phyloP scores from a whole-genome alignment of 2,329 filamentous ascomycete species.

The Fusarium oligoseptatum region DNA sequence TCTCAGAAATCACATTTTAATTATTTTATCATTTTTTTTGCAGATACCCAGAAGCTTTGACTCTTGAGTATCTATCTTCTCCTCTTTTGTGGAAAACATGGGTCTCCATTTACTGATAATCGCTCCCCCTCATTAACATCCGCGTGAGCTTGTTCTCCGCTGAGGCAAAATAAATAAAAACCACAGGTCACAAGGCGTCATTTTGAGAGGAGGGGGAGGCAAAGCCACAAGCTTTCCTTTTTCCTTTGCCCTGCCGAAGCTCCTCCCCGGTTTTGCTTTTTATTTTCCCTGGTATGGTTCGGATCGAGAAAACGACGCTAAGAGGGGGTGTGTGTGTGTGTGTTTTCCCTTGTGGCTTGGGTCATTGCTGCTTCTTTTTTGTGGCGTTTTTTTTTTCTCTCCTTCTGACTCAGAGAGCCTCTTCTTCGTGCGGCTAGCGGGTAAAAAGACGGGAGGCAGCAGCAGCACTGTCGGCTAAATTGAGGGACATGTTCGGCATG shows the following conservation, averaged over 20 bases:
- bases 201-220: background rate
- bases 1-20: slow-evolving; percentile 6
- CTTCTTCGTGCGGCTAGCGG: slow-evolving; percentile 10
- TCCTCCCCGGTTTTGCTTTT: slow-evolving; percentile 19
- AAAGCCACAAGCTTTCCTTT: background rate
- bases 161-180: background rate
- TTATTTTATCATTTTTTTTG: background rate
- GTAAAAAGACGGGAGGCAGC: background rate
- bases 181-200: slow-evolving; percentile 28
- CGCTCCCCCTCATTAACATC: slow-evolving; percentile 5
- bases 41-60: slow-evolving; percentile 18
- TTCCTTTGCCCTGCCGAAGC: background rate
- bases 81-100: background rate
- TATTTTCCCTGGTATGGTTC: slow-evolving; percentile 1
- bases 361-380: background rate
- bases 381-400: background rate
- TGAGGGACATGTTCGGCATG: slow-evolving; percentile 9
- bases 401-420: slow-evolving; percentile 32
- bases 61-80: background rate
- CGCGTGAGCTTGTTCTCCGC: slow-evolving; percentile 14
- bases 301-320: slow-evolving; percentile 36
- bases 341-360: background rate
- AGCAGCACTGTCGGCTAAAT: slow-evolving; percentile 21
- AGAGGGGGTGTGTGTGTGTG: background rate
- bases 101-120: slow-evolving; percentile 18